phyloP scores from a whole-genome alignment of 176 grass and related monocot species.

The Thalia dealbata region DNA sequence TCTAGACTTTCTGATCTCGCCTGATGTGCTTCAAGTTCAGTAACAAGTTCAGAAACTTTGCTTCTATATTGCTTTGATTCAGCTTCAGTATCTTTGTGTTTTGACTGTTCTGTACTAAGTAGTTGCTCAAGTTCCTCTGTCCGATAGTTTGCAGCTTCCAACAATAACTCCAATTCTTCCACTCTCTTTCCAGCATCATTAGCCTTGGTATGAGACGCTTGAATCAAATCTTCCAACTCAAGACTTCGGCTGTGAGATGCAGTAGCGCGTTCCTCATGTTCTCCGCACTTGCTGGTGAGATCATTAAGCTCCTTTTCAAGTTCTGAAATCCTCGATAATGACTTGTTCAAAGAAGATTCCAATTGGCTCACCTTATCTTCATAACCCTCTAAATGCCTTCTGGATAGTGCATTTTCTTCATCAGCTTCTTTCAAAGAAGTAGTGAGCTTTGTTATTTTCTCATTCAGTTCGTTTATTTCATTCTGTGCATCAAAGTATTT shows the following conservation, averaged over 20 bases:
- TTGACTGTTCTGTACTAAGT: constrained; percentile 29
- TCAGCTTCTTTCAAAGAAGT: constrained; percentile 34
- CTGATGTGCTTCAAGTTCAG: constrained; percentile 48
- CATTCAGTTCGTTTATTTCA: constrained; percentile 38
- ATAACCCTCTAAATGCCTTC: constrained; percentile 34
- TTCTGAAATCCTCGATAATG: constrained; percentile 32
- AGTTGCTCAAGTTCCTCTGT: constrained; percentile 47
- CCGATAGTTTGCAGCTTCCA: constrained; percentile 12
- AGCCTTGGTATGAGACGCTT: constrained; percentile 46
- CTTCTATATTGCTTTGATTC: constrained; percentile 40
- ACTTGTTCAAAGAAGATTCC: constrained; percentile 44
- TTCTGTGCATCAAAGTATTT: constrained; percentile 34
- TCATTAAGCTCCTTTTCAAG: constrained; percentile 71
- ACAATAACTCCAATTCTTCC: constrained; percentile 35
- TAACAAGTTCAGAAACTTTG: constrained; percentile 37
- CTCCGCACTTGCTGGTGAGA: constrained; percentile 41
- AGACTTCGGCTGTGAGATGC: constrained; percentile 42
- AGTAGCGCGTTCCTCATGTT: constrained; percentile 58
- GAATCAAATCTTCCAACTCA: constrained; percentile 58
- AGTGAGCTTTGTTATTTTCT: constrained; percentile 27
- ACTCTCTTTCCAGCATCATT: constrained; percentile 37
- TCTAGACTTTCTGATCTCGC: constrained; percentile 58
- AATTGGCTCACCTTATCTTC: constrained; percentile 53
- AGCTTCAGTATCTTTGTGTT: constrained; percentile 40
- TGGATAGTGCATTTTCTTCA: constrained; percentile 33